Evolutionary conservation across 768 basidiomycete genomes (phyloP).

Genomic region (Russula emetica): DNA sequence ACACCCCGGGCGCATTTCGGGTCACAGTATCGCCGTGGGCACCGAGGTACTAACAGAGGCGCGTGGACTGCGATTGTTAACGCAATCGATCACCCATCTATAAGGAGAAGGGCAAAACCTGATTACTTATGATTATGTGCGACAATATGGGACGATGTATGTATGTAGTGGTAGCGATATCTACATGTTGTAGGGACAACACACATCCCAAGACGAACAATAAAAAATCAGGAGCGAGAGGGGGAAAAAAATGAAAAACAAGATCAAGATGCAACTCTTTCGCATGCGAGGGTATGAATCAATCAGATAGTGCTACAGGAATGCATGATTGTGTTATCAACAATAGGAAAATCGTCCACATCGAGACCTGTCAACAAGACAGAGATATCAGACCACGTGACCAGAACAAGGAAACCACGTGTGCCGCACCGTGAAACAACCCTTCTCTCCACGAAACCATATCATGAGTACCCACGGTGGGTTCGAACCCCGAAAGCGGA

Average conservation of each 20-base stretch:
- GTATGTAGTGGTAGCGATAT: not conserved
- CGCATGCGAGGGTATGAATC: slow-evolving; percentile 22
- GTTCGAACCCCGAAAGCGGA: slow-evolving; percentile 30
- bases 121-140: slow-evolving; percentile 1
- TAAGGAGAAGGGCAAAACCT: not conserved
- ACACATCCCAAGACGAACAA: not conserved
- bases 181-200: not conserved
- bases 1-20: not conserved
- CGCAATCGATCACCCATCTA: not conserved
- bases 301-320: slow-evolving; percentile 29
- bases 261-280: slow-evolving; percentile 19
- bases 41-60: not conserved
- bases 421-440: slow-evolving; percentile 4
- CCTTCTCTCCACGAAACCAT: not conserved
- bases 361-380: not conserved
- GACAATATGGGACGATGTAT: not conserved
- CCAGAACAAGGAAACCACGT: not conserved
- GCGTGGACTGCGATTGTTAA: not conserved
- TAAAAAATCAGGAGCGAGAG: not conserved
- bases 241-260: not conserved
- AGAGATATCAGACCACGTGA: not conserved
- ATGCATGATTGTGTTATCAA: slow-evolving; percentile 27
- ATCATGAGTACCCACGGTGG: slow-evolving; percentile 9
- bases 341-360: slow-evolving; percentile 19
- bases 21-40: not conserved